phyloP scores from a whole-genome alignment of 768 basidiomycete genomes.

The Pisolithus microcarpus region DNA sequence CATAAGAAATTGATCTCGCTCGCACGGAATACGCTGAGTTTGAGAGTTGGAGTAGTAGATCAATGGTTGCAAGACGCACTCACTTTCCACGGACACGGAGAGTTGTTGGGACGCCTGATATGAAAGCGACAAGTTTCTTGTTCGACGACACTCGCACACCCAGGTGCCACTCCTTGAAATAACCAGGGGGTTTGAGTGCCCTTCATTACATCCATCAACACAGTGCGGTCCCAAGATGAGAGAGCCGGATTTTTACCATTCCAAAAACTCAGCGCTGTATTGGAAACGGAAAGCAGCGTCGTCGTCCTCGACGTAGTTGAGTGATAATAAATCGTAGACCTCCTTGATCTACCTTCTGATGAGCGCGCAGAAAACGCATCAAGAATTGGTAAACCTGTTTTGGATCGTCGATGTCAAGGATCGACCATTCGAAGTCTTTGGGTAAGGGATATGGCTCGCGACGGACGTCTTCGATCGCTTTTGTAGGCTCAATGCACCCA shows the following conservation, averaged over 20 bases:
- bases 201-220: conserved; percentile 32
- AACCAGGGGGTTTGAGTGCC: conserved; percentile 93
- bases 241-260: conserved; percentile 52
- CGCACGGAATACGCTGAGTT: conserved; percentile 52
- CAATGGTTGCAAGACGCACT: conserved; percentile 20
- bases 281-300: conserved; percentile 95
- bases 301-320: conserved; percentile 95
- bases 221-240: not conserved
- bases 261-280: conserved; percentile 89
- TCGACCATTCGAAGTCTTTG: conserved; percentile 88
- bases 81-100: conserved; percentile 82
- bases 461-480: conserved; percentile 68
- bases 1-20: conserved; percentile 98
- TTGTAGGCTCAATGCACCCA: conserved; percentile 83
- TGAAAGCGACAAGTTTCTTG: conserved; percentile 93
- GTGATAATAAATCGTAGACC: conserved; percentile 83
- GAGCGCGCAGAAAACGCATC: not conserved
- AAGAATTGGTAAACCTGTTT: conserved; percentile 47
- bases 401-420: conserved; percentile 69
- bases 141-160: conserved; percentile 88
- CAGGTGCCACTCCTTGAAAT: conserved; percentile 89
- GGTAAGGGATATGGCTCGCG: conserved; percentile 86
- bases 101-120: conserved; percentile 84
- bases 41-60: conserved; percentile 3
- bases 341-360: conserved; percentile 62